Evolutionary conservation across 2,329 filamentous ascomycete species (phyloP).

Genomic region (Aspergillus melleus): DNA sequence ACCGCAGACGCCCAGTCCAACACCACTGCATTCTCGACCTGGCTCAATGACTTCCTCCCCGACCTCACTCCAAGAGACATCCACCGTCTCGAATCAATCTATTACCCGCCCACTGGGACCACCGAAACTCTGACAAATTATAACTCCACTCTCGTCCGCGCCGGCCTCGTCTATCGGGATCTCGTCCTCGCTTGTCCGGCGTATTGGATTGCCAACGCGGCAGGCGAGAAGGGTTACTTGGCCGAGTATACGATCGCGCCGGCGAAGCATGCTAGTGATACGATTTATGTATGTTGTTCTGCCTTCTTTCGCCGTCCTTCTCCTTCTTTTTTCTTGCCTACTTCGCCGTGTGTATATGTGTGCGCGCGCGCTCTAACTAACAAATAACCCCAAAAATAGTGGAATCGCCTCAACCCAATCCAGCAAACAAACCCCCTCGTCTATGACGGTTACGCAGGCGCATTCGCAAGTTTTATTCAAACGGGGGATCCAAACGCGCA

Average conservation of each 20-base stretch:
- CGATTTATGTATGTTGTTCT: conserved; percentile 49
- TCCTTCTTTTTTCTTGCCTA: too few species aligned
- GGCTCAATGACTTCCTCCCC: conserved; percentile 58
- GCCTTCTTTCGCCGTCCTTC: not conserved
- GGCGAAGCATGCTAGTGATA: conserved; percentile 61
- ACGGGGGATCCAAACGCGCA: conserved; percentile 59
- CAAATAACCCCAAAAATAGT: conserved; percentile 38
- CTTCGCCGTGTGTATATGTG: too few species aligned
- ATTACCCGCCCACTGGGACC: conserved; percentile 48
- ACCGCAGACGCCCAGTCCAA: conserved; percentile 48
- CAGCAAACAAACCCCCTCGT: conserved; percentile 55
- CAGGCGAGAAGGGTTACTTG: conserved; percentile 51
- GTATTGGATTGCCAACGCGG: conserved; percentile 55
- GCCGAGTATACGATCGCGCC: conserved; percentile 62
- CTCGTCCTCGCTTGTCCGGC: conserved; percentile 60
- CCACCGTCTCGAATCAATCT: conserved; percentile 43
- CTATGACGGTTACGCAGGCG: conserved; percentile 59
- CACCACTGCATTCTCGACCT: conserved; percentile 27
- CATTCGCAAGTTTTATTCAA: conserved; percentile 61
- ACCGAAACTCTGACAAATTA: conserved; percentile 52
- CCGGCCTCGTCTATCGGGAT: conserved; percentile 60
- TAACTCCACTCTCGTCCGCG: conserved; percentile 53
- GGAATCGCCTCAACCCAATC: conserved; percentile 56
- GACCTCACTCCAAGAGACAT: conserved; percentile 44
- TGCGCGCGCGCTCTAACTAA: too few species aligned